Evolutionary conservation across 2,329 filamentous ascomycete species (phyloP).

Genomic region (Xylariomycetidae sp.): DNA sequence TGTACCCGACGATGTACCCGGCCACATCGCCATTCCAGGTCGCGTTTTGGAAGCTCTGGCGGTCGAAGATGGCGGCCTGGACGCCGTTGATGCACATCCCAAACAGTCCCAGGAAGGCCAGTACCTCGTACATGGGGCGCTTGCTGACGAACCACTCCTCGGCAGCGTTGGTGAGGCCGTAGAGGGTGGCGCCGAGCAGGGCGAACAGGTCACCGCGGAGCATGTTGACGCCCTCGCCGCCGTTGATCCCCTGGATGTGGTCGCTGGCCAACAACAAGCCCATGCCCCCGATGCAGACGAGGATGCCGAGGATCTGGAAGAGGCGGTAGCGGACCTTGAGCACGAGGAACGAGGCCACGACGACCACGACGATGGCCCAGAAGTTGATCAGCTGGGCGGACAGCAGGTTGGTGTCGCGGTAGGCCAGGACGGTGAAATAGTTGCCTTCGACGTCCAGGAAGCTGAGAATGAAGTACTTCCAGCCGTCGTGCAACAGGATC

Average conservation of each 20-base stretch:
- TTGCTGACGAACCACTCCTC: constrained; percentile 93
- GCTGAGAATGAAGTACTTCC: constrained; percentile 88
- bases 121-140: constrained; percentile 83
- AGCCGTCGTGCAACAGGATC: constrained; percentile 65
- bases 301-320: constrained; percentile 78
- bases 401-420: constrained; percentile 85
- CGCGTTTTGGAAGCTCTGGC: constrained; percentile 58
- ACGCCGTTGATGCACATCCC: constrained; percentile 87
- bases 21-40: constrained; percentile 62
- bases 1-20: constrained; percentile 87
- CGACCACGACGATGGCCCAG: constrained; percentile 94
- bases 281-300: constrained; percentile 86
- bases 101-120: constrained; percentile 85
- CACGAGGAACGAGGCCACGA: constrained; percentile 74
- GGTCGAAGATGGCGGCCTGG: constrained; percentile 89
- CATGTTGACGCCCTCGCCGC: constrained; percentile 60
- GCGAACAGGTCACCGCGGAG: constrained; percentile 92
- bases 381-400: constrained; percentile 96
- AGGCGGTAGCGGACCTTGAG: constrained; percentile 85
- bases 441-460: constrained; percentile 96
- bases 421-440: constrained; percentile 95
- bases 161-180: constrained; percentile 84
- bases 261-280: constrained; percentile 82
- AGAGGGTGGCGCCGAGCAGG: constrained; percentile 80
- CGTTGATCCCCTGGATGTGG: constrained; percentile 72